Evolutionary conservation across 495 filamentous ascomycete species (phyloP).

Genomic region (Xylaria curta): DNA sequence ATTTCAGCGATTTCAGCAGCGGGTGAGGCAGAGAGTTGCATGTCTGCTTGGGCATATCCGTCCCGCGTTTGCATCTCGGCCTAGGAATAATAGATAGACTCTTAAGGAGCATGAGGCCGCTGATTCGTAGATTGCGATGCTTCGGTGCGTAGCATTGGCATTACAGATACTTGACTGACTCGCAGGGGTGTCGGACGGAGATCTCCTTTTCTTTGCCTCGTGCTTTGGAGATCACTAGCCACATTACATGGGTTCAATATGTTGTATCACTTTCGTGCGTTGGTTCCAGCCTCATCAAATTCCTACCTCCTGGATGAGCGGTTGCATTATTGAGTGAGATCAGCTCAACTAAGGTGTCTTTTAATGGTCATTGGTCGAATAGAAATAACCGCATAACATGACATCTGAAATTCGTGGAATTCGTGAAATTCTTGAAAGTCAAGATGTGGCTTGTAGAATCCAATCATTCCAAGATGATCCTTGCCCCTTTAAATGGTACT

Average conservation of each 20-base stretch:
- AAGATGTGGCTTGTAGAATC: constrained; percentile 17
- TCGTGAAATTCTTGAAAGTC: neutral
- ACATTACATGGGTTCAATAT: constrained; percentile 12
- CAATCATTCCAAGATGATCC: constrained; percentile 17
- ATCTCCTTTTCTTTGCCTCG: constrained; percentile 6
- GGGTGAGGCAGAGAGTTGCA: constrained; percentile 11
- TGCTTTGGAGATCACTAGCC: constrained; percentile 21
- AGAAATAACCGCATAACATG: neutral
- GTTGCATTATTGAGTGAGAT: neutral
- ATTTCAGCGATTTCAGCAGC: neutral
- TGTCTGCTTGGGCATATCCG: neutral
- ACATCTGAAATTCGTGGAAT: neutral
- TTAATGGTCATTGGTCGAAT: neutral
- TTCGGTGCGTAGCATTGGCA: constrained; percentile 20
- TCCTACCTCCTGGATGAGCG: neutral
- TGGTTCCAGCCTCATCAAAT: constrained; percentile 9
- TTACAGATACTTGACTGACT: constrained; percentile 14
- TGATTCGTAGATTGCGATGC: constrained; percentile 21
- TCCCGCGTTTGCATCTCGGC: constrained; percentile 12
- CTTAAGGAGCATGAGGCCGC: constrained; percentile 1
- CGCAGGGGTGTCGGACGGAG: constrained; percentile 15
- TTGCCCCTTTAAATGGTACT: constrained; percentile 11
- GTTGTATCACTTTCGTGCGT: neutral
- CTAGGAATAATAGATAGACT: constrained; percentile 6
- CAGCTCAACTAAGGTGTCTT: neutral